Percentiles rank a stretch among this genome's conserved stretches.
Evolutionary conservation across 148 eudicot species (phyloP).

Genomic region (Persicaria tinctoria): DNA sequence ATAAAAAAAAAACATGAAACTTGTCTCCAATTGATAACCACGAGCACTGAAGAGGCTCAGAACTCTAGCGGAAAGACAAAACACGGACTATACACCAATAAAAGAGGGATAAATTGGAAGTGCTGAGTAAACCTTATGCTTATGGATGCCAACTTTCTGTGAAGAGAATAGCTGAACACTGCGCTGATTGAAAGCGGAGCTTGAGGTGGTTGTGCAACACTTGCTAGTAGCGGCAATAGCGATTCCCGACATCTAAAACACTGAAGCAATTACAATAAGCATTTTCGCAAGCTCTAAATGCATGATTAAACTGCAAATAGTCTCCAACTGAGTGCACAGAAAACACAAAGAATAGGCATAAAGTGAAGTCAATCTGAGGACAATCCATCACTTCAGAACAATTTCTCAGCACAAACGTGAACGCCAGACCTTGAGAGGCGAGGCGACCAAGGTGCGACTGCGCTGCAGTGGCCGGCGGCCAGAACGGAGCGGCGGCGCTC

Average conservation of each 20-base stretch:
- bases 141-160: slow-evolving; percentile 9
- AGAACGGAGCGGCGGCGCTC: no score
- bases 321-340: no score
- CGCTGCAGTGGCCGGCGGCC: no score
- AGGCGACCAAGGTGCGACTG: no score
- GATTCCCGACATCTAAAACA: slow-evolving; percentile 26
- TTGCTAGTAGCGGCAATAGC: slow-evolving; percentile 24
- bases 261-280: not conserved
- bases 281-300: not conserved
- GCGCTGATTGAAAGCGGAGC: slow-evolving; percentile 3
- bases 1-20: not conserved
- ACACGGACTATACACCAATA: no score
- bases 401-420: no score
- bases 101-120: not conserved
- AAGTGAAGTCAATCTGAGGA: no score
- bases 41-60: not conserved
- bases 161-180: slow-evolving; percentile 13
- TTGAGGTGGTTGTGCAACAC: slow-evolving; percentile 15
- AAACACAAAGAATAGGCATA: no score
- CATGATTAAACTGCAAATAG: not conserved
- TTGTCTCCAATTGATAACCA: not conserved
- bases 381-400: no score
- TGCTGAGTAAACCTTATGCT: slow-evolving; percentile 19
- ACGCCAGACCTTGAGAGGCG: no score
- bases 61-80: not conserved